Base-by-base conservation (phyloP, 176 grass and related monocot species). In the Zea luxurians region DNA sequence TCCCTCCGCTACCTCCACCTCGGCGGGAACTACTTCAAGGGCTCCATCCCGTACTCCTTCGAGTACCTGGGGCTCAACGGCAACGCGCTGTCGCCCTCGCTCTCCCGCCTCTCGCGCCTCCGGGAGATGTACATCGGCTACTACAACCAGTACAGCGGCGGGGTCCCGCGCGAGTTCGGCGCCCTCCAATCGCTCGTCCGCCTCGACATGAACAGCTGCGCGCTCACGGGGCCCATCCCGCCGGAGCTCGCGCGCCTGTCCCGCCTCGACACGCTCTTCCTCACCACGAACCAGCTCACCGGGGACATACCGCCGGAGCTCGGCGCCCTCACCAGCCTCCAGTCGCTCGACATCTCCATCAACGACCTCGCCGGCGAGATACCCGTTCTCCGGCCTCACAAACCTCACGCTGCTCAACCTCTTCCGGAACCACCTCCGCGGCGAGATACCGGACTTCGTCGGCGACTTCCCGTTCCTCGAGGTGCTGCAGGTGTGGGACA, bases 291-390 rank as follows among this genome's bases (percentile, higher is more conserved):
- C 84, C 86, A 83, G 4, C 80, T 97, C 5, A 76, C 89, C 0
- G 91, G 94, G 0, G 37, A 54, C 15, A 88, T 97, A 1, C 94
- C 94, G 0, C 34, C 76, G 2, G 37, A 87, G 48, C 89, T 97
- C 17, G 89, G 94, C 3, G 4, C 0, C 0, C 83, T 97, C 43
- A 13, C 1, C 0, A 75, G 12, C 34, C 80, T 97, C 35, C 2
- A 64, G 15, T 97, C 89, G 9, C 84, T 97, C 2, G 94, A 97
- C 55, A 74, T 97, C 10, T 97, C 95, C 66, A 74, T 82, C 43
- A 97, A 97, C 87, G 95, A 91, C 8, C 84, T 97, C 18, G 58
- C 55, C 50, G 95, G 95, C 27, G 91, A 88, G 80, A 88, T 97
- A 5, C 95, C 95, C 0, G 18, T 79, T 97, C 6, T 75, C 85